Conservation (phyloP, 805 yeast species). For the Kodamaea jinghongensis region DNA sequence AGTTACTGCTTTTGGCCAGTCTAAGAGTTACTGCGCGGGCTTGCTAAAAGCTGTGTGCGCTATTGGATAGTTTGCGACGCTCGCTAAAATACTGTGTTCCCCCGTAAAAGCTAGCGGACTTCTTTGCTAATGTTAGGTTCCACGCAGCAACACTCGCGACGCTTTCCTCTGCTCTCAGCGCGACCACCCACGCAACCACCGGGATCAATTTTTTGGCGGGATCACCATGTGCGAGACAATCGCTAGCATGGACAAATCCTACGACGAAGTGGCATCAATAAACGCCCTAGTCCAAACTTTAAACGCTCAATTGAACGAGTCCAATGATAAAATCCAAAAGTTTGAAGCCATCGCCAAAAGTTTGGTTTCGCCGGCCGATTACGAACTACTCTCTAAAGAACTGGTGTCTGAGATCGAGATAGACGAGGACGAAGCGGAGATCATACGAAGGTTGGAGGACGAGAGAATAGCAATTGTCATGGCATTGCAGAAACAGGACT, state of each 20-base stretch:
- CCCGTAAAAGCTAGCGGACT: no score
- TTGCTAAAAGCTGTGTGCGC: no score
- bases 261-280: constrained; percentile 20
- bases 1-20: no score
- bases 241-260: constrained; percentile 16
- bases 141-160: no score
- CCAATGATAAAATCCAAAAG: constrained; percentile 18
- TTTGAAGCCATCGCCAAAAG: constrained; percentile 18
- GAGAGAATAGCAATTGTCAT: constrained; percentile 30
- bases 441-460: constrained; percentile 22
- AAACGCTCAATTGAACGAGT: constrained; percentile 17
- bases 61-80: no score
- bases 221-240: no score
- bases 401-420: background rate
- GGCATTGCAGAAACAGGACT: constrained; percentile 42
- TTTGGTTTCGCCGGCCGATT: constrained; percentile 18
- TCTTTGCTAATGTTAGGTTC: no score
- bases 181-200: background rate
- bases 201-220: background rate
- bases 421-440: constrained; percentile 1
- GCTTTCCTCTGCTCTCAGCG: no score
- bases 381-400: constrained; percentile 9
- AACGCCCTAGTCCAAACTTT: constrained; percentile 18
- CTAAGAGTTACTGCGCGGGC: no score
- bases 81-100: no score